Base-by-base conservation (phyloP, 1,139 yeast genomes). In the Nadsonia starkeyi-henricii region DNA sequence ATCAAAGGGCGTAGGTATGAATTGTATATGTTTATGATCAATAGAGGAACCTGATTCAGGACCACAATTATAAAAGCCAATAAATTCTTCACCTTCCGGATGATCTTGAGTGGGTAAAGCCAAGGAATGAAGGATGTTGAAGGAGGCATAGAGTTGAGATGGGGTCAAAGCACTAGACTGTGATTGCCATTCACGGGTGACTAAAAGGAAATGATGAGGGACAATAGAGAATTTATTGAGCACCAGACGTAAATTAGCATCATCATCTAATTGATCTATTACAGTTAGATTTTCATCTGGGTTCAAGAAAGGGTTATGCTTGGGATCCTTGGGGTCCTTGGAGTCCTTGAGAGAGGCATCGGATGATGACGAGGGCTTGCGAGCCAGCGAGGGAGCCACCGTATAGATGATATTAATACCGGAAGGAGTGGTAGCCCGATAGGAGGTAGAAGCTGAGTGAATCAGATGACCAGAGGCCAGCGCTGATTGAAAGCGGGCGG, bases 1-100 rank as follows among this genome's bases (percentile, higher is more conserved):
- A 33, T 33, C 53, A 12, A 65, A 62, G 2, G 96, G 94, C 44
- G 85, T 67, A 37, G 78, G 73, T 73, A 91, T 70, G 63, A 89
- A 80, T 64, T 91, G 98, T 52, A 89, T 65, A 66, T 91, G 98
- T 59, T 85, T 85, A 66, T 91, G 98, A 46, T 86, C 82, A 58
- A 88, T 93, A 0, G 96, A 85, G 8, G 96, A 95, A 1, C 97
- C 98, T 55, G 94, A 80, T 57, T 79, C 73, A 23, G 78, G 78
- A 3, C 97, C 97, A 61, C 88, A 80, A 62, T 91, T 91, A 72
- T 78, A 91, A 64, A 91, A 89, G 0, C 86, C 91, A 63, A 89
- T 71, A 73, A 74, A 75, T 53, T 73, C 69, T 41, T 61, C 61
- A 9, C 63, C 63, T 21, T 66, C 59, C 8, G 28, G 28, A 26